A percentile compares a stretch with the other conserved stretches of the same genome.
Evolutionary conservation across 2,329 filamentous ascomycete species (phyloP).

Genomic region (Chaetomiaceae sp.): DNA sequence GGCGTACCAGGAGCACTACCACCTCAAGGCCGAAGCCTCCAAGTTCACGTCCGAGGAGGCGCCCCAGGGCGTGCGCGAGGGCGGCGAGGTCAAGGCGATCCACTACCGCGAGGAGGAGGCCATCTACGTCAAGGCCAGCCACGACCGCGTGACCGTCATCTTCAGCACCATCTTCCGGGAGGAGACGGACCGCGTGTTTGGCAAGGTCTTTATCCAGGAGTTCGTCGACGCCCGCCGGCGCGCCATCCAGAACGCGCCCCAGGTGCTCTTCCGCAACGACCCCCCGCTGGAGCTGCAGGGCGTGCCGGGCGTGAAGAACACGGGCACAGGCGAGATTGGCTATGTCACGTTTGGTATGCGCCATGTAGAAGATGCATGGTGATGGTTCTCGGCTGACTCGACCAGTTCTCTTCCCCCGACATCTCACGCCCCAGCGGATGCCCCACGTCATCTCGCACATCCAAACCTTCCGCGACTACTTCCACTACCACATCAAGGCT

Average conservation of each 20-base stretch:
- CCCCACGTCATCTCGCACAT: slow-evolving; percentile 97
- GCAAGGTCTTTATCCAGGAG: slow-evolving; percentile 97
- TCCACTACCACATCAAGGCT: slow-evolving; percentile 99
- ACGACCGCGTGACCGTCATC: slow-evolving; percentile 96
- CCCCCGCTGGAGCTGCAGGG: slow-evolving; percentile 86
- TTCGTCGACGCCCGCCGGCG: slow-evolving; percentile 94
- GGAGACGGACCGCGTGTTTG: slow-evolving; percentile 95
- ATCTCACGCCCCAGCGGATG: slow-evolving; percentile 84
- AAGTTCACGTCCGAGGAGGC: slow-evolving; percentile 93
- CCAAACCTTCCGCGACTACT: slow-evolving; percentile 99
- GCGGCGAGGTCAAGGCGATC: slow-evolving; percentile 89
- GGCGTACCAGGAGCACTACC: slow-evolving; percentile 89
- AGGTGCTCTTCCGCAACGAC: slow-evolving; percentile 94
- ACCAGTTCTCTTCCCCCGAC: slow-evolving; percentile 87
- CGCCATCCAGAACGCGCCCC: slow-evolving; percentile 96
- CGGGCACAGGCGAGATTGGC: slow-evolving; percentile 79
- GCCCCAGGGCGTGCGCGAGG: slow-evolving; percentile 83
- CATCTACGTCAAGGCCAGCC: slow-evolving; percentile 96
- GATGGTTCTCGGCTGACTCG: slow-evolving; percentile 17
- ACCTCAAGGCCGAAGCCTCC: slow-evolving; percentile 79
- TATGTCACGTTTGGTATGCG: slow-evolving; percentile 92
- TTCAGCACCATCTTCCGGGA: slow-evolving; percentile 98
- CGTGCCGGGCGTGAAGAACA: slow-evolving; percentile 74
- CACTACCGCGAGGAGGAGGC: slow-evolving; percentile 99
- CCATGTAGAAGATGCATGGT: too few species aligned